Conservation (phyloP, 192 early-diverging fungal species). For the Backusella morwellensis region DNA sequence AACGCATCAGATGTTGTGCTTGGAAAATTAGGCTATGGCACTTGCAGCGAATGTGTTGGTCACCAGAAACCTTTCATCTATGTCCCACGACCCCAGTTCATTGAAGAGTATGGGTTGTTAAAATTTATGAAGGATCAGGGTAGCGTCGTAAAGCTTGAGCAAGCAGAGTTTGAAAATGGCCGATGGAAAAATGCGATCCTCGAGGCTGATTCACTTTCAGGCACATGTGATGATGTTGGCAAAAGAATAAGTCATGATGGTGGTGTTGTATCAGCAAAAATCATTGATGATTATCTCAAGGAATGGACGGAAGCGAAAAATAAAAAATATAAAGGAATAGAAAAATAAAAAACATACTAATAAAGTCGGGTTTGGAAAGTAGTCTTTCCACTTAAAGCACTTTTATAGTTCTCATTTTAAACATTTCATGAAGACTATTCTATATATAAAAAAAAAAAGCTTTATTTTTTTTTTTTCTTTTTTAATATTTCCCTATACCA, state of each 20-base stretch:
- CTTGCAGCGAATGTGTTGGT: constrained; percentile 62
- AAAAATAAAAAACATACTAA: not conserved
- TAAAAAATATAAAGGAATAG: too few species aligned
- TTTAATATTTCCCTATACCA: not conserved
- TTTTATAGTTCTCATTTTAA: too few species aligned
- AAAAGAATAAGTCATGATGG: constrained; percentile 38
- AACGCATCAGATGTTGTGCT: constrained; percentile 58
- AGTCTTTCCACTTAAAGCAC: not conserved
- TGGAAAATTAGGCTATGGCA: constrained; percentile 65
- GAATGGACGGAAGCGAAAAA: constrained; percentile 18
- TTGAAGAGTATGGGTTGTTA: constrained; percentile 55
- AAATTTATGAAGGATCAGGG: constrained; percentile 60
- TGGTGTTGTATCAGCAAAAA: constrained; percentile 36
- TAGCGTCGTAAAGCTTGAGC: constrained; percentile 47
- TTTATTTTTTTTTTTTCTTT: not conserved
- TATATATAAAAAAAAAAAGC: not conserved
- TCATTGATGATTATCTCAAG: constrained; percentile 32
- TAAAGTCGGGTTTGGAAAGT: not conserved
- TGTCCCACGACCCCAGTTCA: constrained; percentile 58
- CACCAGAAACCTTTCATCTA: constrained; percentile 55
- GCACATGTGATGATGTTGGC: constrained; percentile 19
- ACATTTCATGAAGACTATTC: not conserved
- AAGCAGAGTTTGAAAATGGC: constrained; percentile 55
- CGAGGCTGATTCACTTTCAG: constrained; percentile 34
- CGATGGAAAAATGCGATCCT: constrained; percentile 49